Percentiles rank a stretch among this genome's conserved stretches.
Conservation (phyloP, 2,329 filamentous ascomycete genomes). For the Stemphylium vesicarium region DNA sequence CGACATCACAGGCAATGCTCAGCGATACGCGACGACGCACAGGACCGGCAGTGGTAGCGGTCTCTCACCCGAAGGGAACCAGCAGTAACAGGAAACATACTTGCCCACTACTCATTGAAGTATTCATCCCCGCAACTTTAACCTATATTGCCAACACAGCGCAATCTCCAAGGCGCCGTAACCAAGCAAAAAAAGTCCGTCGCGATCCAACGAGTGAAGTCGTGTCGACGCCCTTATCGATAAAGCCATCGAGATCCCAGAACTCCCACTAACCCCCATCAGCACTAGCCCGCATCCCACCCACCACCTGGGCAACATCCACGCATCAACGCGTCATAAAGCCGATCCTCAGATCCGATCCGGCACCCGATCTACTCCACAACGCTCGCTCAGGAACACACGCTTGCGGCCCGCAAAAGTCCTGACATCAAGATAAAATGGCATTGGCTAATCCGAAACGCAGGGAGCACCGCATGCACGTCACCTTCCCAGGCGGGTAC, state of each 20-base stretch:
- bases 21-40: too few species aligned
- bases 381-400: constrained; percentile 5
- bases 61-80: too few species aligned
- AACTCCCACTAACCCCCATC: not conserved
- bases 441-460: constrained; percentile 10
- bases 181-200: not conserved
- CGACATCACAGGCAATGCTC: too few species aligned
- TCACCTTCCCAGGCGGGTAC: constrained; percentile 10
- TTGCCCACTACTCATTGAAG: too few species aligned
- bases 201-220: not conserved
- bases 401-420: constrained; percentile 9
- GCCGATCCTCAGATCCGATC: constrained; percentile 15
- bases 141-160: too few species aligned
- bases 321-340: constrained; percentile 28
- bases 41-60: too few species aligned
- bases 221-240: constrained; percentile 2
- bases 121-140: not conserved
- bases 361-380: constrained; percentile 16
- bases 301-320: not conserved
- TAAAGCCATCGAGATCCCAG: not conserved
- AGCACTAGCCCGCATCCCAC: not conserved
- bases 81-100: too few species aligned
- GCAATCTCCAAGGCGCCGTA: not conserved
- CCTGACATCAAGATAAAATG: constrained; percentile 39
- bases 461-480: not conserved